Base-by-base conservation (phyloP, 176 grass and related monocot genomes). In the Otatea glauca region DNA sequence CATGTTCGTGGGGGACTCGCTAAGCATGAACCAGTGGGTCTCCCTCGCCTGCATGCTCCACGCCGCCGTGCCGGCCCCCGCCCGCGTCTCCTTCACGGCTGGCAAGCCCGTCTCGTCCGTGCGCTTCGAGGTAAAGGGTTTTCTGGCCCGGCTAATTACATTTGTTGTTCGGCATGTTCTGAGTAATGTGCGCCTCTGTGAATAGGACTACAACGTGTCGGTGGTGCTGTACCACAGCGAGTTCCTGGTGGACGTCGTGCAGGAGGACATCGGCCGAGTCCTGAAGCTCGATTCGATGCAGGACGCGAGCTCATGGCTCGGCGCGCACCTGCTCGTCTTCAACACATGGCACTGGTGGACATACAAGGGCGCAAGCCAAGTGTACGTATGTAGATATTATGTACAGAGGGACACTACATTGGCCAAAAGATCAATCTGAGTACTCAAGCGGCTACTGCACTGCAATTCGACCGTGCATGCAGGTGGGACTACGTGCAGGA, bases 291-390 rank as follows among this genome's bases (percentile, higher is more conserved):
- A 88, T 59, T 90, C 91, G 13, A 81, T 90, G 38, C 29, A 70
- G 34, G 50, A 48, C 65, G 85, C 66, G 7, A 43, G 4, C 3
- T 61, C 81, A 0, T 92, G 91, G 91, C 65, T 68, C 42, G 65
- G 85, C 58, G 88, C 87, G 7, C 81, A 92, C 80, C 37, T 92
- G 45, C 80, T 92, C 75, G 68, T 92, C 84, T 92, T 92, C 72
- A 87, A 90, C 88, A 92, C 87, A 0, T 92, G 91, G 91, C 91
- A 90, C 51, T 92, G 91, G 91, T 92, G 91, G 91, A 92, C 91
- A 0, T 86, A 87, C 76, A 81, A 14, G 50, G 85, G 91, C 35
- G 56, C 63, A 0, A 85, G 86, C 84, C 91, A 93, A 89, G 79
- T 83, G 88, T 85, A 81, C 14, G 38, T 5, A 10, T 29, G 29